A percentile compares a stretch with the other conserved stretches of the same genome.
phyloP scores from a whole-genome alignment of 2,329 filamentous ascomycete species.

The Akanthomyces dipterigenus region DNA sequence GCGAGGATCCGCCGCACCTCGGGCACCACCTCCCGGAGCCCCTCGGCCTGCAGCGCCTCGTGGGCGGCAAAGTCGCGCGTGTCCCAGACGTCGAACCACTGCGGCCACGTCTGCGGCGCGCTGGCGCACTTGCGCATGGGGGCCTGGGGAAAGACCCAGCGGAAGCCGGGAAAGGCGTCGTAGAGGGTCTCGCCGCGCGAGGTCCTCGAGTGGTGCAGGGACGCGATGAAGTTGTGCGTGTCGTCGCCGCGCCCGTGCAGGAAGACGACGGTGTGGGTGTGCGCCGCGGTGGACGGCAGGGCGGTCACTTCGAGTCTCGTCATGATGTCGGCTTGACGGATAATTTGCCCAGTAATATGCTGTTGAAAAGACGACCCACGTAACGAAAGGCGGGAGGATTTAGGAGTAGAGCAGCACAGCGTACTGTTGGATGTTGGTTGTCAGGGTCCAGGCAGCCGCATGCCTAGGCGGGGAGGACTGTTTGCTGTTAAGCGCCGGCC shows the following conservation, averaged over 20 bases:
- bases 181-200: constrained; percentile 27
- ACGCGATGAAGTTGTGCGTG: constrained; percentile 25
- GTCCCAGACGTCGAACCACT: constrained; percentile 48
- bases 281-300: constrained; percentile 10
- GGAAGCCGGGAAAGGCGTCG: constrained; percentile 36
- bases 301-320: not conserved
- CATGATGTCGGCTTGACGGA: not conserved
- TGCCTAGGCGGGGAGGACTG: no score
- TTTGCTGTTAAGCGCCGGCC: no score
- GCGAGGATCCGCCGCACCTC: constrained; percentile 26
- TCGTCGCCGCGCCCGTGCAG: constrained; percentile 39
- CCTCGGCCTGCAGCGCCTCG: constrained; percentile 36
- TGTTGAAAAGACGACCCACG: not conserved
- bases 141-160: constrained; percentile 45
- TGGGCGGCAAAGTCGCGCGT: constrained; percentile 31
- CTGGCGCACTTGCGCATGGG: constrained; percentile 18
- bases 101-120: constrained; percentile 23
- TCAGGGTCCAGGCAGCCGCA: no score
- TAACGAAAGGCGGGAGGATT: not conserved
- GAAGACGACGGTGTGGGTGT: constrained; percentile 39
- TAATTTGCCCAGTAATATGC: not conserved
- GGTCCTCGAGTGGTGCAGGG: constrained; percentile 25
- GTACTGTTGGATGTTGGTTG: no score
- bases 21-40: constrained; percentile 32
- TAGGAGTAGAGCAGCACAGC: no score